phyloP scores from a whole-genome alignment of 2,329 filamentous ascomycete species.

The Kalaharituber pfeilii region DNA sequence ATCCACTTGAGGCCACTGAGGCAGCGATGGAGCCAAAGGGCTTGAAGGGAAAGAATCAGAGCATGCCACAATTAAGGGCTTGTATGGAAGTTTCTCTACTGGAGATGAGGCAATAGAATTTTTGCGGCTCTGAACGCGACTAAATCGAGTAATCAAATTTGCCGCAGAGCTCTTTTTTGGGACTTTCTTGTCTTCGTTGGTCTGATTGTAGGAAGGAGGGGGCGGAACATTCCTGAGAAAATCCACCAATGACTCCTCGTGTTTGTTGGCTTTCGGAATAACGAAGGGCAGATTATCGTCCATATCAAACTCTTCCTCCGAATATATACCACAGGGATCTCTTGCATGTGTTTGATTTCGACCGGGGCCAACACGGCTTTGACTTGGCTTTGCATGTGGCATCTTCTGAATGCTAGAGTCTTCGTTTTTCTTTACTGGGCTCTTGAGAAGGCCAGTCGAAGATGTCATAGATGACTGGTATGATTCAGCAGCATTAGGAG shows the following conservation, averaged over 20 bases:
- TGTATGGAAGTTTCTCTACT: slow-evolving; percentile 20
- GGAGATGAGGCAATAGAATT: slow-evolving; percentile 21
- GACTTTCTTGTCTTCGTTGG: slow-evolving; percentile 25
- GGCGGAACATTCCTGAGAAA: slow-evolving; percentile 25
- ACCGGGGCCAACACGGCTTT: slow-evolving; percentile 24
- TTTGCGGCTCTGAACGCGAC: slow-evolving; percentile 24
- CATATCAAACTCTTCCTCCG: background rate
- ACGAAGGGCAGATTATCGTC: background rate
- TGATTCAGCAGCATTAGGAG: slow-evolving; percentile 12
- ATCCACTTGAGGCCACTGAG: background rate
- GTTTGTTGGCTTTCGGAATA: background rate
- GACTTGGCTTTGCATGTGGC: background rate
- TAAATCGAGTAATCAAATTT: slow-evolving; percentile 44
- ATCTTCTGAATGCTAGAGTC: slow-evolving; percentile 18
- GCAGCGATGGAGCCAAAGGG: slow-evolving; percentile 23
- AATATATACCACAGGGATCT: slow-evolving; percentile 71
- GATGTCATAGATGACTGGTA: slow-evolving; percentile 54
- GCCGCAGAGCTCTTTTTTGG: slow-evolving; percentile 49
- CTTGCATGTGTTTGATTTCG: slow-evolving; percentile 61
- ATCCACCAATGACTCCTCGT: slow-evolving; percentile 7
- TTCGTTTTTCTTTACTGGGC: slow-evolving; percentile 24
- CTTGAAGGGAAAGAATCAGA: slow-evolving; percentile 30
- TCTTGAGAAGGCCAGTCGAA: slow-evolving; percentile 47
- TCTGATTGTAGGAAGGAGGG: slow-evolving; percentile 20
- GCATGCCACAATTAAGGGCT: slow-evolving; percentile 21